Percentiles rank a stretch among this genome's conserved stretches.
Evolutionary conservation across 306 rosid genomes (phyloP).

Genomic region (Parietaria judaica): DNA sequence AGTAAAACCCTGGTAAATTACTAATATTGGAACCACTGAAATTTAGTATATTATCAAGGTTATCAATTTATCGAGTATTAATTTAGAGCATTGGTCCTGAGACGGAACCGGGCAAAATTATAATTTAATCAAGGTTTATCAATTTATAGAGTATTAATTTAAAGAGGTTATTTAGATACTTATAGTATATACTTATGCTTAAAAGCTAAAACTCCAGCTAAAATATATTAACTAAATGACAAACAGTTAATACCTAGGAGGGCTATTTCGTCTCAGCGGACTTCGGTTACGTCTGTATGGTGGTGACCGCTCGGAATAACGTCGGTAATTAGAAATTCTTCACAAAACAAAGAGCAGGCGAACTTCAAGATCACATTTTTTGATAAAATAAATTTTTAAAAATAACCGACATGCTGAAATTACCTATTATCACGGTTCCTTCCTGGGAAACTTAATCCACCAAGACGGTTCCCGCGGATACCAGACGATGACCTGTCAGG

Average conservation of each 20-base stretch:
- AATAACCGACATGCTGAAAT: constrained; percentile 3
- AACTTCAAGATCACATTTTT: background rate
- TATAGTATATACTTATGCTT: too few species aligned
- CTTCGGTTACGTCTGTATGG: constrained; percentile 46
- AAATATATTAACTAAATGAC: background rate
- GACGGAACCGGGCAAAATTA: too few species aligned
- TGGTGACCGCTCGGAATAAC: constrained; percentile 53
- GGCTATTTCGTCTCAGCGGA: constrained; percentile 63
- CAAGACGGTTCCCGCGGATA: constrained; percentile 32
- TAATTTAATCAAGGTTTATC: too few species aligned
- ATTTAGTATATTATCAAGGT: too few species aligned
- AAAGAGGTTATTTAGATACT: too few species aligned
- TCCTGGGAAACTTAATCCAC: constrained; percentile 49
- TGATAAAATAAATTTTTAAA: background rate
- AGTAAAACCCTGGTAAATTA: too few species aligned
- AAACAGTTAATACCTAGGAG: constrained; percentile 47
- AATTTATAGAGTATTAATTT: too few species aligned
- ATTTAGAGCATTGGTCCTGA: too few species aligned
- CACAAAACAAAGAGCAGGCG: constrained; percentile 19
- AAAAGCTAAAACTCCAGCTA: background rate
- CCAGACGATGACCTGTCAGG: constrained; percentile 49
- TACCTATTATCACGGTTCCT: constrained; percentile 63
- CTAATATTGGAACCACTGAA: too few species aligned
- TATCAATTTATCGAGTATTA: too few species aligned
- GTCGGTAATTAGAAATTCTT: constrained; percentile 63